Percentiles rank a stretch among this genome's conserved stretches.
phyloP scores from a whole-genome alignment of 2,329 filamentous ascomycete species.

The Venturia nashicola region DNA sequence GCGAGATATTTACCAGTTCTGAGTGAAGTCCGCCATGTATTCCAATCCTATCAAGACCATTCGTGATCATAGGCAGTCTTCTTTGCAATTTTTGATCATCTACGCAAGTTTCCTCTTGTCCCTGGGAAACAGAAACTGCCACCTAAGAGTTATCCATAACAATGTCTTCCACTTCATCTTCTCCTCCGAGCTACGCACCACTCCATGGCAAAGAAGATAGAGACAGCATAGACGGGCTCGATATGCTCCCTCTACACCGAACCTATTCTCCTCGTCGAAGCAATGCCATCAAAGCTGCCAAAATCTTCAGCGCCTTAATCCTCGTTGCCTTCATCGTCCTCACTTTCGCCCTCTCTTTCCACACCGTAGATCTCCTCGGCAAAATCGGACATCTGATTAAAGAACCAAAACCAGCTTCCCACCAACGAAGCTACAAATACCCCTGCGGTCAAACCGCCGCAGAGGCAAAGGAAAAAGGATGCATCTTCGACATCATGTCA shows the following conservation, averaged over 20 bases:
- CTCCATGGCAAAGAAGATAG: conserved; percentile 7
- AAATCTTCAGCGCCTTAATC: background rate
- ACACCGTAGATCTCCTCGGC: conserved; percentile 8
- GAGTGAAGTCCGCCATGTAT: background rate
- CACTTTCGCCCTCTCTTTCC: conserved; percentile 7
- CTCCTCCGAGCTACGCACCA: conserved; percentile 5
- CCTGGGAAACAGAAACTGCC: background rate
- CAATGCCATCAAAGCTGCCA: background rate
- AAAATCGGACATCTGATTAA: conserved; percentile 7
- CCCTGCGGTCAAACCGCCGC: conserved; percentile 6
- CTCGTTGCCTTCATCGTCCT: conserved; percentile 7
- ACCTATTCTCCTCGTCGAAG: background rate
- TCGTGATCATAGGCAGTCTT: background rate
- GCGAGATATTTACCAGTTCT: background rate
- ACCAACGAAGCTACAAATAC: conserved; percentile 9
- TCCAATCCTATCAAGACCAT: background rate
- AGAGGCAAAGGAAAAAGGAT: conserved; percentile 3
- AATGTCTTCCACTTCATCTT: conserved; percentile 5
- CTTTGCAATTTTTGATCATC: background rate
- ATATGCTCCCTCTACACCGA: conserved; percentile 9
- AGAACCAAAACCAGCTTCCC: background rate
- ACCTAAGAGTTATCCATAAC: background rate
- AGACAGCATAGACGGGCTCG: conserved; percentile 8
- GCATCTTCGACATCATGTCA: conserved; percentile 9
- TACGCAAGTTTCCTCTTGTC: background rate